Evolutionary conservation across 2,329 filamentous ascomycete species (phyloP).

Genomic region (Colletotrichum incanum): DNA sequence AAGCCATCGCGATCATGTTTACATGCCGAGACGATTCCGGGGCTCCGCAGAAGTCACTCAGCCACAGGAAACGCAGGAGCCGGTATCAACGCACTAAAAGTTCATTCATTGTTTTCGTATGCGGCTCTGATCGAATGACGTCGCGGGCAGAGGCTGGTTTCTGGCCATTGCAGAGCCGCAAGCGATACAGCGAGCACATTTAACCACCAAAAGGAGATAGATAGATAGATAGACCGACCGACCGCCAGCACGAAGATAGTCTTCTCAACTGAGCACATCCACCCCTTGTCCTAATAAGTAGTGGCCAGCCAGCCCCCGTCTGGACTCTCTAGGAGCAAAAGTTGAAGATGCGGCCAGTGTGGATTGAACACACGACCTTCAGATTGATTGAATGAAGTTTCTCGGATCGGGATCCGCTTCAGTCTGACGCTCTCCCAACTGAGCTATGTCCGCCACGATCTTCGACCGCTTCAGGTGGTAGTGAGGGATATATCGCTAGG

Average conservation of each 20-base stretch:
- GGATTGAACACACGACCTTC: slow-evolving; percentile 44
- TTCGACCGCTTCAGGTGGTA: rapidly evolving
- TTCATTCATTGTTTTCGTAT: neutral
- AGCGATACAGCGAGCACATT: neutral
- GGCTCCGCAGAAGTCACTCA: neutral
- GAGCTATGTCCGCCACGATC: slow-evolving; percentile 43
- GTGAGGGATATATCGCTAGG: slow-evolving; percentile 3
- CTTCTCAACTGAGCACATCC: neutral
- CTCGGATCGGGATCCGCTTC: slow-evolving; percentile 22
- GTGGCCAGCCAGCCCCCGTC: no score
- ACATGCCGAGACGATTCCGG: neutral
- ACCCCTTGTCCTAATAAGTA: neutral
- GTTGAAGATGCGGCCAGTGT: slow-evolving; percentile 39
- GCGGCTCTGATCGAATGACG: neutral
- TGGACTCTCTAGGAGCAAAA: slow-evolving; percentile 11
- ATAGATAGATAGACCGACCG: no score
- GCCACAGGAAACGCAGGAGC: slow-evolving; percentile 6
- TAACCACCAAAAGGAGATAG: neutral
- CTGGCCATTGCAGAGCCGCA: neutral
- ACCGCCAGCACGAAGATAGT: neutral
- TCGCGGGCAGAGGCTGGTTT: neutral
- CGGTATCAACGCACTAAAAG: slow-evolving; percentile 8
- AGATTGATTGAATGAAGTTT: slow-evolving; percentile 41
- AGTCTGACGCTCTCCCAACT: slow-evolving; percentile 44
- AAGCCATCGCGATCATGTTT: neutral